Evolutionary conservation across 2,329 filamentous ascomycete genomes (phyloP), one percentile per base, ranked within the genome.

Genomic region (Biscogniauxia sp.): DNA sequence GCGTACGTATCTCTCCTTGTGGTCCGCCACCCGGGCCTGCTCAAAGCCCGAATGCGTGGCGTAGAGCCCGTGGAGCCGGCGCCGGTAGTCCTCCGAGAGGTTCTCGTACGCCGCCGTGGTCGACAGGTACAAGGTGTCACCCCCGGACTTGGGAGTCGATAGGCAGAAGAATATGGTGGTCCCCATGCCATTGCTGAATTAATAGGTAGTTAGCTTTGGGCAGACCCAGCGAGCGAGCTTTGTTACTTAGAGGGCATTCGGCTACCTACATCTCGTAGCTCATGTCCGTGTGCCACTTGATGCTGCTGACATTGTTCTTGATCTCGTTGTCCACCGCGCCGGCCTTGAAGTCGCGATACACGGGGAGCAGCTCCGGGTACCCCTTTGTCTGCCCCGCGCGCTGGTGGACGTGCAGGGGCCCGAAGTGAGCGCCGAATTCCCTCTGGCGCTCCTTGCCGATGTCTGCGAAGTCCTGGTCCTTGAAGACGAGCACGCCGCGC

Each of bases 231-330:
- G 28, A 32, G 11, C 2, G 28, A 32, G 11, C 7, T 32, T 32
- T 32, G 28, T 7, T 32, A 32, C 5, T 13, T 17, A 23, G 52
- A 19, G 26, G 26, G 6, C 8, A 5, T 11, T 9, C 7, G 2
- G 32, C 17, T 41, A 64, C 58, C 58, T n/a, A 62, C 60, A 62
- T 59, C 50, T 62, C 67, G 45, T 69, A 69, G 49, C 61, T 64
- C 67, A 68, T 68, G 52, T 69, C 67, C n/a, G 60, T 65, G 59
- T 69, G 67, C 67, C 67, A 69, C 56, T 69, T 68, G 61, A 69
- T 68, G 56, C 67, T 69, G 59, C 65, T 68, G 32, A 66, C 58
- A 51, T 66, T 68, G 57, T 69, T 63, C 45, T 65, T 62, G 60
- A 69, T 69, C 57, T 69, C 67, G 56, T 63, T 60, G 57, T 69